Base-by-base conservation (phyloP, 345 rosid genomes). In the Erysimum cheiranthoides region DNA sequence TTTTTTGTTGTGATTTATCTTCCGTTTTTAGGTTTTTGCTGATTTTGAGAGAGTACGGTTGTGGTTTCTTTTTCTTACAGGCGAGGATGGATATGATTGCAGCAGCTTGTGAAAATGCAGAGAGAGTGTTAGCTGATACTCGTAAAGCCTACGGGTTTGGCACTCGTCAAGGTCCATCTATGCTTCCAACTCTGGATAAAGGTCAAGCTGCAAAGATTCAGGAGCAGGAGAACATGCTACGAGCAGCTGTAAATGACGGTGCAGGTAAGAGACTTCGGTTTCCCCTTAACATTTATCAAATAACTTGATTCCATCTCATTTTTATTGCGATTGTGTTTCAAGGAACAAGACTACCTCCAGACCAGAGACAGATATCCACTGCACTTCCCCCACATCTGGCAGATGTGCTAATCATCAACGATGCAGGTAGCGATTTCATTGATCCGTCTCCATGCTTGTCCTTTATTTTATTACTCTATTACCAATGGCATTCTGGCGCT, bases 31-130 rank as follows among this genome's bases (percentile, higher is more conserved):
- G 58, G 45, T 6, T 16, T 61, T 18, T 35, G 40, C 10, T 73
- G 59, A 42, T 12, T 50, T 58, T 59, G 52, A 73, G 75, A 68
- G 42, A 39, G 25, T 18, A 21, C 35, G 34, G 2, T 63, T 62
- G 47, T 66, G 36, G 51, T 47, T 43, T 32, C 14, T 67, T 70
- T 70, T 82, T 71, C 5, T 16, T 46, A 5, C 85, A 91, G 98
- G 82, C 83, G 57, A 89, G 98, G 80, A 88, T 96, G 21, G 91
- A 88, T 17, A 88, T 83, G 93, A 96, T 96, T 78, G 93, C 82
- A 17, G 89, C 86, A 58, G 99, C 96, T n/a, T 95, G 98, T 84
- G 96, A 88, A 79, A 85, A 89, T 85, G 97, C 96, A 40, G 98
- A 86, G 80, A 88, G 87, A 80, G 93, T 90, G 7, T 74, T 95